Percentiles rank a stretch among this genome's conserved stretches.
Conservation (phyloP, 225 moss, liverwort and hornwort species). For the Rhytidiadelphus loreus region DNA sequence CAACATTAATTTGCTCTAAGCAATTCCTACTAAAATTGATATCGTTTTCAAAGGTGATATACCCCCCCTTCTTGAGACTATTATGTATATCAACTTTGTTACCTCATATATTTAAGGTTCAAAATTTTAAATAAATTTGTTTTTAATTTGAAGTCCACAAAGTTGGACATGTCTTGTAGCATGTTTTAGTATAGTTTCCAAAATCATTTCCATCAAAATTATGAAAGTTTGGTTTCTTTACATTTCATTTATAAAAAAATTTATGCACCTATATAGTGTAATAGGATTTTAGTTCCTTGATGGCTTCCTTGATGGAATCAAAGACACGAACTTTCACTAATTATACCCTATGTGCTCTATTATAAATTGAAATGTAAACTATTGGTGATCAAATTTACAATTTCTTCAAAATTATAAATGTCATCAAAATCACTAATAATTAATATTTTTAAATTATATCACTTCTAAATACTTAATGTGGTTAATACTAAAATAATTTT, state of each 20-base stretch:
- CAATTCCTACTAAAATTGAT: neutral
- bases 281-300: neutral
- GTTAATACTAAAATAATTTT: neutral
- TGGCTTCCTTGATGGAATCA: neutral
- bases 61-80: neutral
- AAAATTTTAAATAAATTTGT: neutral
- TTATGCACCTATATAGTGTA: neutral
- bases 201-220: neutral
- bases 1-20: neutral
- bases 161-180: neutral
- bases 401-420: neutral
- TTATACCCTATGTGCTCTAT: neutral
- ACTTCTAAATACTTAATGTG: neutral
- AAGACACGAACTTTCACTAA: neutral
- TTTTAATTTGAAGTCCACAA: neutral
- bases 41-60: neutral
- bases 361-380: neutral
- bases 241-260: too few species aligned
- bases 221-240: neutral
- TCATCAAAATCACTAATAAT: neutral
- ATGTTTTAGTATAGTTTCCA: neutral
- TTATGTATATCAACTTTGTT: too few species aligned
- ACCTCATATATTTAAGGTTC: accelerated
- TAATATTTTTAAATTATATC: neutral
- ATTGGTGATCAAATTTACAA: neutral